Evolutionary conservation across 306 rosid species (phyloP).

Genomic region (Vicia villosa): DNA sequence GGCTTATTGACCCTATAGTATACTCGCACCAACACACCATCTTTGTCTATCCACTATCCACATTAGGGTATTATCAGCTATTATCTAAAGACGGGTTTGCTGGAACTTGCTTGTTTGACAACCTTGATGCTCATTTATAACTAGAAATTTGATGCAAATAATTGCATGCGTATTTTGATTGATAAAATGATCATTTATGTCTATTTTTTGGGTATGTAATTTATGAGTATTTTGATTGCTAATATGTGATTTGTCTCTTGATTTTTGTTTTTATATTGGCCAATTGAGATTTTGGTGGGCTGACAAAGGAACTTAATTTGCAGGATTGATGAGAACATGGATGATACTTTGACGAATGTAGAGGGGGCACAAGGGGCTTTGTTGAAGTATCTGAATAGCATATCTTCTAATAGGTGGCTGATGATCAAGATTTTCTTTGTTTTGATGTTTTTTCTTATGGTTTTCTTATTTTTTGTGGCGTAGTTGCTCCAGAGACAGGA

Average conservation of each 20-base stretch:
- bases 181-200: not conserved
- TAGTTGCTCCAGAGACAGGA: slow-evolving; percentile 46
- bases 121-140: slow-evolving; percentile 27
- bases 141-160: slow-evolving; percentile 19
- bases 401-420: slow-evolving; percentile 98
- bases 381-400: slow-evolving; percentile 92
- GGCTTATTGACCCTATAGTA: not conserved
- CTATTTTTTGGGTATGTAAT: no score
- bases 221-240: slow-evolving; percentile 8
- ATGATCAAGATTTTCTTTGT: slow-evolving; percentile 99
- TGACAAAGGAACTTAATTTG: slow-evolving; percentile 24
- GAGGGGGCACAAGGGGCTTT: slow-evolving; percentile 96
- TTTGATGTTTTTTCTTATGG: slow-evolving; percentile 87
- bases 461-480: slow-evolving; percentile 99
- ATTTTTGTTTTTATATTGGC: slow-evolving; percentile 26
- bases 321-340: slow-evolving; percentile 99
- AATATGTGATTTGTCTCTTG: slow-evolving; percentile 21
- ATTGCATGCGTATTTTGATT: not conserved
- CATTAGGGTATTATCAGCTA: slow-evolving; percentile 1
- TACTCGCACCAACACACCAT: not conserved
- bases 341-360: slow-evolving; percentile 84
- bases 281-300: slow-evolving; percentile 28
- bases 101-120: slow-evolving; percentile 8
- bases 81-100: slow-evolving; percentile 6
- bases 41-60: not conserved